Evolutionary conservation across 257 asterid genomes (phyloP), one percentile per base, ranked within the genome.

Genomic region (Fraxinus excelsior): DNA sequence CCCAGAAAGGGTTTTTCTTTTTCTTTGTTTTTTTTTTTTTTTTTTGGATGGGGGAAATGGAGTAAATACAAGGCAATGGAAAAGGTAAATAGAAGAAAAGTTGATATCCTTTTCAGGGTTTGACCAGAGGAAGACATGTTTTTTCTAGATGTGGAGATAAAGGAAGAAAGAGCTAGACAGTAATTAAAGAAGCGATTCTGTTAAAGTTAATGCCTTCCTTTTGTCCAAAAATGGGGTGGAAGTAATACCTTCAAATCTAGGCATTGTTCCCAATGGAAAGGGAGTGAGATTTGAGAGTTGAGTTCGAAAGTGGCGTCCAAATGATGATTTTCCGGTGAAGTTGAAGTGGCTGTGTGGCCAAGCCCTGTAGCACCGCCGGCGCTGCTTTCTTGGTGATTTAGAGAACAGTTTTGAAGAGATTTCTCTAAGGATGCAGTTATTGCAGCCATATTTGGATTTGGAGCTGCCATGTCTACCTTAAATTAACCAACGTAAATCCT

Each of bases 201-300:
- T 1, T 38, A 8, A 38, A 38, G 3, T 38, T 38, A 9, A 38
- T 38, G 46, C 46, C 14, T 1, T 10, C 46, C 13, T 9, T 38
- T 38, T 8, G 46, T 38, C 13, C 14, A 38, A 38, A 38, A 13
- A 44, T 44, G 53, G 19, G 49, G 18, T 44, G 53, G 18, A 12
- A 44, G 12, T 38, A 4, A 35, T 74, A 96, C 99, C 92, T 96
- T 86, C 62, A 96, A 84, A 91, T 96, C 97, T 78, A 96, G 95
- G 86, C 99, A 96, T 93, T 96, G 99, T 80, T 96, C 98, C 99
- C 98, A 96, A 51, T 87, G 89, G 82, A 84, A 88, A 77, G 99
- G 99, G 18, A 96, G 87, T 0, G 97, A 84, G 80, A 78, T 81
- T 70, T 93, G 78, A 0, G 99, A 96, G 83, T 93, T 89, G 77